Percentiles rank a stretch among this genome's conserved stretches.
Conservation (phyloP, 164 flowering plant genomes). For the Aristolochia fimbriata region DNA sequence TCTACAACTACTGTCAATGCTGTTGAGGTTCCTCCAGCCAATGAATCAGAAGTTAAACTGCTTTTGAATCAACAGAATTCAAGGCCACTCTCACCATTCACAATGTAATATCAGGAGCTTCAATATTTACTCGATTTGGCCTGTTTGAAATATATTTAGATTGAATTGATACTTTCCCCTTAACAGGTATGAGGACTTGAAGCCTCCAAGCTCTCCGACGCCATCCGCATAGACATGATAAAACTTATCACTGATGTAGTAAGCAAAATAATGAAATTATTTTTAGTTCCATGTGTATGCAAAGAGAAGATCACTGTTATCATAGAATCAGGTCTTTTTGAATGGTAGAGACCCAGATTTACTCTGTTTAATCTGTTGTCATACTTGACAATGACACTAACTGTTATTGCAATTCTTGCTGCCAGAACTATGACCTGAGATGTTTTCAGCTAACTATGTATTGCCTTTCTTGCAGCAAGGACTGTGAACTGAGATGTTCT, state of each 20-base stretch:
- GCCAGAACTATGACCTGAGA: no score
- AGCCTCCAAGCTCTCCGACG: constrained; percentile 49
- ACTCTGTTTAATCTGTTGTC: no score
- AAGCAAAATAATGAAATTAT: neutral
- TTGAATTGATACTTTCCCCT: neutral
- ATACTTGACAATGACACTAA: no score
- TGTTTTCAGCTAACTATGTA: no score
- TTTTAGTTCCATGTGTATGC: neutral
- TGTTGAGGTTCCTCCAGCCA: neutral
- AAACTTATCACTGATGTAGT: neutral
- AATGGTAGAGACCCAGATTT: no score
- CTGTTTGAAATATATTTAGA: neutral
- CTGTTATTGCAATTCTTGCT: no score
- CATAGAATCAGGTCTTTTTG: neutral
- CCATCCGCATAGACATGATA: constrained; percentile 15
- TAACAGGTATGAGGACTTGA: constrained; percentile 38
- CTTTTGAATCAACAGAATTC: neutral
- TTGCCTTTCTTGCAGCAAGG: no score
- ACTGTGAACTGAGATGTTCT: no score
- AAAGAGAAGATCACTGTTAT: neutral
- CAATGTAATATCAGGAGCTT: neutral
- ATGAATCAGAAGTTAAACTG: neutral
- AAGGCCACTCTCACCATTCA: constrained; percentile 1
- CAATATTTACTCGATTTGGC: neutral
- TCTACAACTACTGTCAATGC: neutral